A percentile compares a stretch with the other conserved stretches of the same genome.
Conservation (phyloP, 495 filamentous ascomycete genomes). For the Podospora bellae-mahoneyi region DNA sequence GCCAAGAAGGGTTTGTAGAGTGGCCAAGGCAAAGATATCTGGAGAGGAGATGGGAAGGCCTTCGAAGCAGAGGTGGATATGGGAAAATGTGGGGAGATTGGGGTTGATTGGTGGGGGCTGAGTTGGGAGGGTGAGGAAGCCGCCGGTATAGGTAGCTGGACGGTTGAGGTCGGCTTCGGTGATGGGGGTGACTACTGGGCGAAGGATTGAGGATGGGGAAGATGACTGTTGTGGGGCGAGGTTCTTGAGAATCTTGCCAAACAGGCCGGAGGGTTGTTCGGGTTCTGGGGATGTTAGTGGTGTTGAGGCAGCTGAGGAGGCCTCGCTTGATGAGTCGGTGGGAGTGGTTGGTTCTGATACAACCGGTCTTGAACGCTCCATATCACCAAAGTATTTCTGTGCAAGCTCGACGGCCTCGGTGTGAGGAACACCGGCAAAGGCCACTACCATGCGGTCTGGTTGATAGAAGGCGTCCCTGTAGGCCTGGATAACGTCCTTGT, state of each 20-base stretch:
- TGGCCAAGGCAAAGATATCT: constrained; percentile 94
- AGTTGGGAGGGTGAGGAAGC: constrained; percentile 78
- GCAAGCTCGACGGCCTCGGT: constrained; percentile 73
- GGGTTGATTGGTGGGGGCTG: constrained; percentile 73
- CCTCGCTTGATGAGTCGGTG: constrained; percentile 40
- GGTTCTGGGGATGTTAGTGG: constrained; percentile 32
- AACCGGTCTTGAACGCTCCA: constrained; percentile 45
- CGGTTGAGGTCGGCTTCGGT: constrained; percentile 55
- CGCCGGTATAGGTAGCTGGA: constrained; percentile 88
- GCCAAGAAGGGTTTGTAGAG: constrained; percentile 92
- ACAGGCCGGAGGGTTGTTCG: constrained; percentile 55
- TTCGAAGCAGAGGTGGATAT: constrained; percentile 95
- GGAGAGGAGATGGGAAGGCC: constrained; percentile 83
- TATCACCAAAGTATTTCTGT: constrained; percentile 85
- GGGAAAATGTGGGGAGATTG: constrained; percentile 74
- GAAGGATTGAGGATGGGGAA: constrained; percentile 53
- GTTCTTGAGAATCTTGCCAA: constrained; percentile 86
- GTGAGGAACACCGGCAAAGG: constrained; percentile 90
- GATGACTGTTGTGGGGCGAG: constrained; percentile 63
- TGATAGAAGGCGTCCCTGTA: constrained; percentile 83
- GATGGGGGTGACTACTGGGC: constrained; percentile 41
- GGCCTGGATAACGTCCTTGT: constrained; percentile 66
- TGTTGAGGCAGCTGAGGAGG: constrained; percentile 42
- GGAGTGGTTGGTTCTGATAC: constrained; percentile 46
- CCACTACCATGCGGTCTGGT: constrained; percentile 87